Evolutionary conservation across 2,329 filamentous ascomycete species (phyloP).

Genomic region (Sporothrix pallida): DNA sequence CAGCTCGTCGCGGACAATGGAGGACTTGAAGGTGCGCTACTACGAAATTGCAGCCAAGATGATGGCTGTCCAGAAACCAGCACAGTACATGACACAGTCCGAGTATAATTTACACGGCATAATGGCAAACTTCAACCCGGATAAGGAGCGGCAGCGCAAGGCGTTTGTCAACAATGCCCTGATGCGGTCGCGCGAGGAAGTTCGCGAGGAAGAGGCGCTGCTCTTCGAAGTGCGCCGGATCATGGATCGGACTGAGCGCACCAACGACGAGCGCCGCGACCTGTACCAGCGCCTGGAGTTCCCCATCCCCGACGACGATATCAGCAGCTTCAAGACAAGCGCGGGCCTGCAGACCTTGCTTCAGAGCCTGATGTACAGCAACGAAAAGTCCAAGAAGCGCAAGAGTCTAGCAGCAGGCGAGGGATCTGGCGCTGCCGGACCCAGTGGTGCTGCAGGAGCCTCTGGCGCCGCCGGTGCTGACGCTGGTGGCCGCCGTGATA

Average conservation of each 20-base stretch:
- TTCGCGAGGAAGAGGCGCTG: slow-evolving; percentile 87
- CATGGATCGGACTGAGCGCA: slow-evolving; percentile 79
- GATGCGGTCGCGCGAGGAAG: slow-evolving; percentile 81
- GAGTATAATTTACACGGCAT: slow-evolving; percentile 84
- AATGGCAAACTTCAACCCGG: slow-evolving; percentile 84
- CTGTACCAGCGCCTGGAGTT: slow-evolving; percentile 87
- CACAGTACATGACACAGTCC: slow-evolving; percentile 82
- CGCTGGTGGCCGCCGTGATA: slow-evolving; percentile 56
- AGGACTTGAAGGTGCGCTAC: slow-evolving; percentile 90
- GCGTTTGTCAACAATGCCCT: slow-evolving; percentile 81
- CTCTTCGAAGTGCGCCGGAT: slow-evolving; percentile 92
- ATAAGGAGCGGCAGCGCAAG: slow-evolving; percentile 80
- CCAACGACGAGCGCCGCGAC: slow-evolving; percentile 87
- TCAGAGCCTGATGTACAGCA: slow-evolving; percentile 74
- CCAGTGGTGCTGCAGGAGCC: slow-evolving; percentile 36
- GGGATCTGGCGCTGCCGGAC: slow-evolving; percentile 49
- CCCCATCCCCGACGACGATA: slow-evolving; percentile 71
- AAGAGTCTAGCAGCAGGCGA: slow-evolving; percentile 71
- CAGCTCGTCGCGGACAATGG: slow-evolving; percentile 66
- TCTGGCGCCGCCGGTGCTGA: not conserved
- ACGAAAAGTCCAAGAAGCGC: slow-evolving; percentile 89
- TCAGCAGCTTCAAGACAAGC: slow-evolving; percentile 79
- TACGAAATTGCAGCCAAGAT: slow-evolving; percentile 85
- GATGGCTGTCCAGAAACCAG: slow-evolving; percentile 79
- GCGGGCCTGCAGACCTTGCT: slow-evolving; percentile 79